Conservation (phyloP, 192 early-diverging fungal genomes). For the Coemansia sp. region DNA sequence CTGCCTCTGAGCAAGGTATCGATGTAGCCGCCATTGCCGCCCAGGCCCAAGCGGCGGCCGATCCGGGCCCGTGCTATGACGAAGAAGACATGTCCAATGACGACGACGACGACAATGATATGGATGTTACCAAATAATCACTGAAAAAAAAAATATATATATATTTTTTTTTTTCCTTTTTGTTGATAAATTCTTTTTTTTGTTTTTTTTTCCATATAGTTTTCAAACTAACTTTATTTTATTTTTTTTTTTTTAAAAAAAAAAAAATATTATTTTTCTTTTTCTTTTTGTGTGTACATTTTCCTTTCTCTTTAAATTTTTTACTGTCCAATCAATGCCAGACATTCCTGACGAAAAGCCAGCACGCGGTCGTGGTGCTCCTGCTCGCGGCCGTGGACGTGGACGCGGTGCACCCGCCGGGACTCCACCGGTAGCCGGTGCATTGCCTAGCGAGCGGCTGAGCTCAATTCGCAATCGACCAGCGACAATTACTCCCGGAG, state of each 20-base stretch:
- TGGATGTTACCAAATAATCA: background rate
- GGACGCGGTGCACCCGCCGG: background rate
- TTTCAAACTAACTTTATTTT: too few species aligned
- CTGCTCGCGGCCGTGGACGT: conserved; percentile 8
- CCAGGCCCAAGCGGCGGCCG: conserved; percentile 45
- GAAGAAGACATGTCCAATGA: background rate
- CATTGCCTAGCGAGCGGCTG: conserved; percentile 23
- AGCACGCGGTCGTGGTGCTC: conserved; percentile 23
- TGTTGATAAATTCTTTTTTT: background rate
- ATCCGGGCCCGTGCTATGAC: background rate
- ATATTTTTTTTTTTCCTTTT: background rate
- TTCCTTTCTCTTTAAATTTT: background rate
- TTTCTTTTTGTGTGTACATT: background rate
- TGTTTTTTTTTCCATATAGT: background rate
- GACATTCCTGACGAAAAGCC: conserved; percentile 30
- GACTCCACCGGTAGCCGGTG: conserved; percentile 1
- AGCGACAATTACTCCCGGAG: background rate
- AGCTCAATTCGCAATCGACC: conserved; percentile 19
- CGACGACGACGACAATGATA: background rate
- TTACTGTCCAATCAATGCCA: background rate
- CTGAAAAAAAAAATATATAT: background rate
- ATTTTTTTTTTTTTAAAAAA: too few species aligned
- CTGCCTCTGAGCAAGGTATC: conserved; percentile 19
- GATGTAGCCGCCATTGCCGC: conserved; percentile 30
- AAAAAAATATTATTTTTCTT: background rate